Conservation (phyloP, 2,329 filamentous ascomycete genomes). For the Colletotrichum abscissum region DNA sequence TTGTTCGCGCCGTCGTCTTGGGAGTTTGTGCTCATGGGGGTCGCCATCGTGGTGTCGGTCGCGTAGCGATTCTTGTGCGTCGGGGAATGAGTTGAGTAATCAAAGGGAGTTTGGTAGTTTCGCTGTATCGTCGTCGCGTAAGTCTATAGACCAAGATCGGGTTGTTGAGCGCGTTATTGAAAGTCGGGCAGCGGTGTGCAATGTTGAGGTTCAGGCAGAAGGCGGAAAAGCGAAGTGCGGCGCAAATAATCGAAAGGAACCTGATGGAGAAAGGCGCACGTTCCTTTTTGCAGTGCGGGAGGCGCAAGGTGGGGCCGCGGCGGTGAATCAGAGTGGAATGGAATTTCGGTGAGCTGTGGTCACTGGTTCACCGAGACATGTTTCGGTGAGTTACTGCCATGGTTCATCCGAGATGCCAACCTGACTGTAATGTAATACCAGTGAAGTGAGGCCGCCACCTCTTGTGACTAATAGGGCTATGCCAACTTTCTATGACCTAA, state of each 20-base stretch:
- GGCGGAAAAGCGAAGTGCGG: slow-evolving; percentile 1
- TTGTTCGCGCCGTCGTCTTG: slow-evolving; percentile 58
- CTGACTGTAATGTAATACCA: too few relatives aligned
- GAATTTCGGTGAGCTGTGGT: neutral
- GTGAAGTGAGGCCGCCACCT: too few relatives aligned
- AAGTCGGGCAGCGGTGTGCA: neutral
- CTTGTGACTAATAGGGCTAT: neutral
- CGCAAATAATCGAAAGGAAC: neutral
- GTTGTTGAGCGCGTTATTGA: neutral
- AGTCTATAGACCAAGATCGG: neutral
- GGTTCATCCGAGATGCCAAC: neutral
- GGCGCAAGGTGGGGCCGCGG: slow-evolving; percentile 5
- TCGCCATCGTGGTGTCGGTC: slow-evolving; percentile 59
- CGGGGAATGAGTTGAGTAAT: neutral
- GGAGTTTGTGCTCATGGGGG: slow-evolving; percentile 63
- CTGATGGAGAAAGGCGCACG: slow-evolving; percentile 4
- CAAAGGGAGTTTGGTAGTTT: neutral
- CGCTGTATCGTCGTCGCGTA: too few relatives aligned
- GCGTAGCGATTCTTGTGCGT: neutral
- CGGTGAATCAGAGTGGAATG: neutral
- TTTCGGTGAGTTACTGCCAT: neutral
- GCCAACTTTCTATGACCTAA: too few relatives aligned
- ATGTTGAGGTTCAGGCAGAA: neutral
- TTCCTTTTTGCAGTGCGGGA: neutral
- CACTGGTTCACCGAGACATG: neutral